Percentiles rank a stretch among this genome's conserved stretches.
Evolutionary conservation across 768 basidiomycete genomes (phyloP).

Genomic region (Lentinula sp.): DNA sequence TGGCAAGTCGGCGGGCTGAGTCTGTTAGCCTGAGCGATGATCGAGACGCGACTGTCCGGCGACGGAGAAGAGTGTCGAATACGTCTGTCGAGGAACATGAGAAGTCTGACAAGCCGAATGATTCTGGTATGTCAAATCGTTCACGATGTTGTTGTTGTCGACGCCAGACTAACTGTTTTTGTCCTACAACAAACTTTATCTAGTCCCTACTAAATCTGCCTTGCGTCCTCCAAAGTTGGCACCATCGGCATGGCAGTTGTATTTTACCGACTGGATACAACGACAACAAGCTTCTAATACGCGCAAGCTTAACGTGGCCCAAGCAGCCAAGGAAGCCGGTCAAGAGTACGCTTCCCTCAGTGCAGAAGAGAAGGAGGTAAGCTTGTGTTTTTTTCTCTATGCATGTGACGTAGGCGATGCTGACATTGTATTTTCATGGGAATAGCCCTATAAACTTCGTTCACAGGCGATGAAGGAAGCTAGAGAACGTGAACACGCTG

Average conservation of each 20-base stretch:
- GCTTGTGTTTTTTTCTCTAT: conserved; percentile 23
- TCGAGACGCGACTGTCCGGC: conserved; percentile 59
- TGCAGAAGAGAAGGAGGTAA: conserved; percentile 80
- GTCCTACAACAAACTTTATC: conserved; percentile 16
- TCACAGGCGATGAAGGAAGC: conserved; percentile 82
- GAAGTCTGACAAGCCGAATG: conserved; percentile 29
- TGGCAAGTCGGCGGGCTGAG: conserved; percentile 53
- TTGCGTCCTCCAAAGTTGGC: conserved; percentile 88
- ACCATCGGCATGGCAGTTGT: conserved; percentile 93
- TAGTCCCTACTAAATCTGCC: conserved; percentile 68
- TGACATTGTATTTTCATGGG: conserved; percentile 15
- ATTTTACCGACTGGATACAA: conserved; percentile 94
- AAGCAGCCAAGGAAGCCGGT: conserved; percentile 92
- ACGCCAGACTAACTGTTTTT: conserved; percentile 10
- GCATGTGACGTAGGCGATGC: conserved; percentile 9
- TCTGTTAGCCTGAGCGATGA: conserved; percentile 58
- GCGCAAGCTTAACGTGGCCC: conserved; percentile 90
- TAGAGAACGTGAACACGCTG: conserved; percentile 74
- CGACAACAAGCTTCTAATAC: conserved; percentile 72
- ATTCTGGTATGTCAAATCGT: conserved; percentile 37
- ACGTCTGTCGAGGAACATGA: conserved; percentile 29
- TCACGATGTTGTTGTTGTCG: conserved; percentile 5
- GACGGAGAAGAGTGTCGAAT: conserved; percentile 41
- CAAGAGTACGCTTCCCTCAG: conserved; percentile 80
- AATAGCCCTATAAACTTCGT: conserved; percentile 78